Percentiles rank a stretch among this genome's conserved stretches.
phyloP scores from a whole-genome alignment of 257 asterid species.

The Ballota nigra region DNA sequence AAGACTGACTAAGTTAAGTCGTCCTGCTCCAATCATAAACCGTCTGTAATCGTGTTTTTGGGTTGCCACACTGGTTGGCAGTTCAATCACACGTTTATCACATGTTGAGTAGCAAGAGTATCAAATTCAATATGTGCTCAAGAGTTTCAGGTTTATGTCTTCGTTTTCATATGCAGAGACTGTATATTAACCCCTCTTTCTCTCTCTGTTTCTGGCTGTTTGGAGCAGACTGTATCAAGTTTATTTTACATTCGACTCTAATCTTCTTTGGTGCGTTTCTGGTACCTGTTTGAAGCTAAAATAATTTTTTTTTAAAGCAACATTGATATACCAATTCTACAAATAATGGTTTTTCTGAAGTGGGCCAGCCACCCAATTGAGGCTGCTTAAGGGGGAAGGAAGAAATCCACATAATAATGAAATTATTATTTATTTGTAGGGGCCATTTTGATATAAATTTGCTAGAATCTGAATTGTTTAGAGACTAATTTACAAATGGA shows the following conservation, averaged over 20 bases:
- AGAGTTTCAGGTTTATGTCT: not conserved
- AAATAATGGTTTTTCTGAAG: not conserved
- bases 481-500: no score
- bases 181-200: not conserved
- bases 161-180: not conserved
- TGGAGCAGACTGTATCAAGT: conserved; percentile 7
- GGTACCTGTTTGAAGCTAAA: not conserved
- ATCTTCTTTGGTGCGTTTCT: not conserved
- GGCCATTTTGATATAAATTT: no score
- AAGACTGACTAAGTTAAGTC: conserved; percentile 54
- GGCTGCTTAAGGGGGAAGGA: conserved; percentile 17
- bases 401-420: not conserved
- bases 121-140: not conserved
- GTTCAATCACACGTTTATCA: conserved; percentile 5
- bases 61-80: not conserved
- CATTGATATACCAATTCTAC: not conserved
- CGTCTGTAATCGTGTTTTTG: conserved; percentile 21
- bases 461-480: no score
- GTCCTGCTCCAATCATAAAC: conserved; percentile 9
- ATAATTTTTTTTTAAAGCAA: not conserved
- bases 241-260: not conserved
- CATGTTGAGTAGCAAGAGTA: conserved; percentile 3
- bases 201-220: not conserved
- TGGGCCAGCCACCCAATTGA: conserved; percentile 1
- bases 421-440: no score